These are phyloP conservation scores for Coniochaeta hoffmannii DNA, from an alignment of 2,329 filamentous ascomycete species.

Conservation along the genomic window DNA sequence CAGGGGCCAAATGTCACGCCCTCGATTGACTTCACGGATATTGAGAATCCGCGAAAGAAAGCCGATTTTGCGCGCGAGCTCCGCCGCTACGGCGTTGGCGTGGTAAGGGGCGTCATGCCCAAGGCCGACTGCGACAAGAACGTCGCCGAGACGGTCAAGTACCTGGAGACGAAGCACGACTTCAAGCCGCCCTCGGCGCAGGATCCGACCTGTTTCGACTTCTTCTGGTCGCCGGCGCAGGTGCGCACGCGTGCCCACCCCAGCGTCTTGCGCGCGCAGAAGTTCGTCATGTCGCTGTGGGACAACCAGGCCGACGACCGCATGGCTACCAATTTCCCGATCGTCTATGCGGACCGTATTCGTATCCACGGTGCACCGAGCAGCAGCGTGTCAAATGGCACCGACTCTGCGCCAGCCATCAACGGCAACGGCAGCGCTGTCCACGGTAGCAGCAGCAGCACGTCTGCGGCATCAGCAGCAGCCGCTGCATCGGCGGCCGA, in stretches of 20 bases:
- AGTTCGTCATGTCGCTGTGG: constrained; percentile 62
- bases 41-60: constrained; percentile 38
- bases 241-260: constrained; percentile 60
- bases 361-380: constrained; percentile 52
- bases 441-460: not conserved
- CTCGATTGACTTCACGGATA: constrained; percentile 45
- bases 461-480: constrained; percentile 1
- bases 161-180: constrained; percentile 42
- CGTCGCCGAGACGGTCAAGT: constrained; percentile 52
- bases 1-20: constrained; percentile 47
- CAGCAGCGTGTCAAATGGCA: constrained; percentile 17
- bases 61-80: constrained; percentile 49
- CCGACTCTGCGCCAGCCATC: constrained; percentile 21
- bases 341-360: constrained; percentile 62
- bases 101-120: constrained; percentile 58
- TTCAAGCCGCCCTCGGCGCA: constrained; percentile 49
- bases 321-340: constrained; percentile 52
- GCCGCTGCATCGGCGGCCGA: constrained; percentile 25
- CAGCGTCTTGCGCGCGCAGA: constrained; percentile 54
- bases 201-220: constrained; percentile 63
- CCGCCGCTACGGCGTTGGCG: constrained; percentile 55
- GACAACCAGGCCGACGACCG: constrained; percentile 45
- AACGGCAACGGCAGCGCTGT: constrained; percentile 12
- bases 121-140: constrained; percentile 46
- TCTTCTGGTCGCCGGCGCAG: constrained; percentile 68